Base-by-base conservation (phyloP, 2,329 filamentous ascomycete species). In the Paecilomyces variotii region DNA sequence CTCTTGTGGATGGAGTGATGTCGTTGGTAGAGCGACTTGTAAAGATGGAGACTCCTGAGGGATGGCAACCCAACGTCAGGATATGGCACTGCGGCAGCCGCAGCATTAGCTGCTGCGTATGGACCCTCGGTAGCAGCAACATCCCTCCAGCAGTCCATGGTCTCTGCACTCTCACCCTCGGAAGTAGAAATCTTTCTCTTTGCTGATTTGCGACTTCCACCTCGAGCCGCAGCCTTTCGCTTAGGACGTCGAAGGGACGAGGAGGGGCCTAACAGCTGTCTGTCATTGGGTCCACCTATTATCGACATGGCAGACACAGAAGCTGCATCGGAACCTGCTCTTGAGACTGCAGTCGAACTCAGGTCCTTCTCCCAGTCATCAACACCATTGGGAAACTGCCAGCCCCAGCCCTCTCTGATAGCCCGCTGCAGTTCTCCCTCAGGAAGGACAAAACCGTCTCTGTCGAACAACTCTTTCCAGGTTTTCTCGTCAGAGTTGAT, bases 1-100 rank as follows among this genome's bases (percentile, higher is more conserved):
- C 88, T 91, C 70, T 89, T 87, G 53, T 90, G 87, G 63, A 99
- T 95, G 74, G 94, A 87, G 73, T 94, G 84, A 70, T 97, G 92
- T 9, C 94, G 87, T 62, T 93, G 90, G 70, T 97, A 99, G 4
- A 99, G 83, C 0, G 93, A 96, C 74, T 99, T 99, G 83, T 90
- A 97, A 1, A 99, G 84, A 73, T 97, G 94, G 60, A 97, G 83
- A 65, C 88, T 88, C 53, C 89, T 86, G 34, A 99, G 78, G 65
- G 86, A 89, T 2, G 90, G 79, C 3, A 97, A 75, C 11, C 92
- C 92, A 49, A 96, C 79, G 51, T 88, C 83, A 5, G 91, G 91
- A 68, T 93, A 88, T 1, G 91, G 89, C 12, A 97, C 86, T 9
- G 91, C 90, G 32, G 86, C 72, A 2, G 87, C 87, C n/a, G 94